Evolutionary conservation across 495 filamentous ascomycete genomes (phyloP), one percentile per base, ranked within the genome.

Genomic region (Glarea lozoyensis): DNA sequence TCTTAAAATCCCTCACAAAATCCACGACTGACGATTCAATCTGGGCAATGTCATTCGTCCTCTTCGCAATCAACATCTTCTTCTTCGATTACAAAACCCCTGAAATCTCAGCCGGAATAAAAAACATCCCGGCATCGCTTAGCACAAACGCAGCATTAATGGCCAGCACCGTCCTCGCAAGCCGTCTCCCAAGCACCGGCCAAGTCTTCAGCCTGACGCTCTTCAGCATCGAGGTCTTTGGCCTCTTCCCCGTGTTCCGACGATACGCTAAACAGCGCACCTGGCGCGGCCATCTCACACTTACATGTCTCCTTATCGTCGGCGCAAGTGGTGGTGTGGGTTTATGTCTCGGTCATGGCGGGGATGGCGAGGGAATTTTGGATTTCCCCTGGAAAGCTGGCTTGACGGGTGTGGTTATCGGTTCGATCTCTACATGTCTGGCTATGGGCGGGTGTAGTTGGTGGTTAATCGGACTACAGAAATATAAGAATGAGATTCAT

Each of bases 401-500:
- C 1, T 66, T 84, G 22, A 67, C 86, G 1, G 71, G 88, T 0
- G 79, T 81, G 10, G 70, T 94, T 29, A 58, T 94, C 4, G 85
- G 89, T 4, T 73, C 75, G 17, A 60, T 84, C 35, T 54, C 82
- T 24, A 84, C 81, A 2, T 74, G 76, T 2, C 51, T 94, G 22
- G 81, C 76, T 1, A 94, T 96, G 86, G 92, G 90, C 2, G 82
- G 86, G 31, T 96, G 89, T 58, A 90, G 84, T 53, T 96, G 88
- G 90, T 97, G 93, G 93, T 65, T 98, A 44, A 97, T 98, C 57
- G 84, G 86, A 35, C 62, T 98, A 60, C 92, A 98, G 64, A 89
- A 90, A 67, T 98, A 96, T 62, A 98, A 98, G 73, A 97, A 97
- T 63, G 92, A 96, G 60, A 96, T 98, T 43, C 86, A 86, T 55